phyloP scores from a whole-genome alignment of 257 asterid genomes.

The Nemophila menziesii region DNA sequence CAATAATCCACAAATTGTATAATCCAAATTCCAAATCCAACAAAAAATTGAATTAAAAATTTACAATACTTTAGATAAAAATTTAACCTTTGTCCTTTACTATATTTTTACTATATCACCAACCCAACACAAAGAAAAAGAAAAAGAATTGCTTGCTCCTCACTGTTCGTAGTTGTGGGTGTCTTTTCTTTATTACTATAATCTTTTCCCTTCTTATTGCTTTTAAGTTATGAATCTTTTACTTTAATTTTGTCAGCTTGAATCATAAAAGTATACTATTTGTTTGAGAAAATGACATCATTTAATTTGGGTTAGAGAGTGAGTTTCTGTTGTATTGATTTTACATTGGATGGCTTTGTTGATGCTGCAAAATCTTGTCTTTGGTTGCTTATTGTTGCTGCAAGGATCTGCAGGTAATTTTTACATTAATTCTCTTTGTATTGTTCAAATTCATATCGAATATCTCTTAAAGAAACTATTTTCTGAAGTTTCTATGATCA shows the following conservation, averaged over 20 bases:
- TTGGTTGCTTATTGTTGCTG: constrained; percentile 36
- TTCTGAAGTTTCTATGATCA: background rate
- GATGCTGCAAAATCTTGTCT: constrained; percentile 37
- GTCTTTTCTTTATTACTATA: constrained; percentile 27
- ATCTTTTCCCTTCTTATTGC: constrained; percentile 12
- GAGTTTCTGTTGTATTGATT: constrained; percentile 16
- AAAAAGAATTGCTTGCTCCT: constrained; percentile 49
- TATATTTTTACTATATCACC: constrained; percentile 3
- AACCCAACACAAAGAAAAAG: constrained; percentile 24
- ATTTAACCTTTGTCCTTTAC: too few relatives aligned
- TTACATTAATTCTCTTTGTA: constrained; percentile 10
- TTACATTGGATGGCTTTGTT: constrained; percentile 44
- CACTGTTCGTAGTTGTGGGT: constrained; percentile 42
- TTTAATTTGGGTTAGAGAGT: constrained; percentile 13
- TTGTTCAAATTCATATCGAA: too few relatives aligned
- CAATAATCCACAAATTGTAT: too few relatives aligned
- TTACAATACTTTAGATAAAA: too few relatives aligned
- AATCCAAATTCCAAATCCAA: background rate
- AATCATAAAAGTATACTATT: background rate
- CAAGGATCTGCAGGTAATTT: constrained; percentile 67
- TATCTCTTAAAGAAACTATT: constrained; percentile 4
- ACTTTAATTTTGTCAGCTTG: background rate
- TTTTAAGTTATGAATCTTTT: constrained; percentile 34
- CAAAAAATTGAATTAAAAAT: too few relatives aligned
- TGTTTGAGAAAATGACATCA: too few relatives aligned